Evolutionary conservation across 1,139 yeast species (phyloP).

Genomic region (Sugiyamaella paludigena): DNA sequence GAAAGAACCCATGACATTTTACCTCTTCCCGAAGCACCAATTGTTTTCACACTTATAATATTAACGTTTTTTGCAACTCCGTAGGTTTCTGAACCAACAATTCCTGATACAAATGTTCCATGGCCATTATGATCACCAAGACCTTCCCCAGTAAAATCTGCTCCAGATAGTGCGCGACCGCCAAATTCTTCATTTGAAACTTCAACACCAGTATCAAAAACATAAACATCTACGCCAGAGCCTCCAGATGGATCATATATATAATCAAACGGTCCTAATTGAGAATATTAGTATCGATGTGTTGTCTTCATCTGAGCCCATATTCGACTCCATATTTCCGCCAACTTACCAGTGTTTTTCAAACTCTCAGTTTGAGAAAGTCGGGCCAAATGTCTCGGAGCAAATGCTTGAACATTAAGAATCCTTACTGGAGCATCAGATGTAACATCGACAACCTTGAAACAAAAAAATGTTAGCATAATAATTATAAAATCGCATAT

Average conservation of each 20-base stretch:
- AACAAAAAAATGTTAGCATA: not conserved
- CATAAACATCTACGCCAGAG: conserved; percentile 61
- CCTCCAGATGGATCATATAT: conserved; percentile 47
- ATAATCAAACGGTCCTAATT: conserved; percentile 38
- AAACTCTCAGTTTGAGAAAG: conserved; percentile 52
- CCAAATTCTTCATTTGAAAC: conserved; percentile 58
- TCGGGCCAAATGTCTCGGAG: conserved; percentile 70
- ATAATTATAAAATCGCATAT: too few relatives aligned
- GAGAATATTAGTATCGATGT: too few relatives aligned
- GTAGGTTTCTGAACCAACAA: conserved; percentile 71
- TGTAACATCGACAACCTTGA: conserved; percentile 31
- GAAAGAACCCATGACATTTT: conserved; percentile 56
- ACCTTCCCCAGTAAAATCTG: conserved; percentile 62
- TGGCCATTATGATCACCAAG: conserved; percentile 67
- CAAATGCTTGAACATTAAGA: conserved; percentile 45
- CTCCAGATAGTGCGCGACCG: conserved; percentile 57
- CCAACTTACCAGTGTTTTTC: conserved; percentile 27
- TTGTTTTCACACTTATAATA: conserved; percentile 68
- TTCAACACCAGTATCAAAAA: conserved; percentile 71
- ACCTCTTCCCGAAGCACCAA: conserved; percentile 65
- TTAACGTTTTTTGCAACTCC: conserved; percentile 75
- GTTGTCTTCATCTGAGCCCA: not conserved
- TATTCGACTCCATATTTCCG: too few relatives aligned
- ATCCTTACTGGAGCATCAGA: conserved; percentile 32
- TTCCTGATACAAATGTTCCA: conserved; percentile 86